Percentiles rank a stretch among this genome's conserved stretches.
phyloP scores from a whole-genome alignment of 306 rosid species.

The Glycyrrhiza uralensis region DNA sequence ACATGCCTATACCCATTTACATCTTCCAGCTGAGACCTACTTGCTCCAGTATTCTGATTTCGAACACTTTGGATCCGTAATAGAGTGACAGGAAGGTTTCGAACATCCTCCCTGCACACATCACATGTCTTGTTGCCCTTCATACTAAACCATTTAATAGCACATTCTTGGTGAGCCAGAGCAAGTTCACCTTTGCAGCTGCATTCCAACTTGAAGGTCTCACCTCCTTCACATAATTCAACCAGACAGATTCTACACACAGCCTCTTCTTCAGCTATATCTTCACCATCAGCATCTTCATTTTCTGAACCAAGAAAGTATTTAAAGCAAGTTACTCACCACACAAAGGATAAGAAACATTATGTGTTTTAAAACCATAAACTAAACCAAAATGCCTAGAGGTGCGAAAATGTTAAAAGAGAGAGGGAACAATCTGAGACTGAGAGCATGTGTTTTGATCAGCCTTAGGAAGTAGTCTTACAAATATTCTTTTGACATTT shows the following conservation, averaged over 20 bases:
- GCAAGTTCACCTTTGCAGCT: constrained; percentile 99
- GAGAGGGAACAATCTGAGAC: background rate
- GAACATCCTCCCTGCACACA: constrained; percentile 88
- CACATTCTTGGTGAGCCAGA: constrained; percentile 96
- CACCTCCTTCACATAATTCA: constrained; percentile 96
- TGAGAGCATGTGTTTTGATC: background rate
- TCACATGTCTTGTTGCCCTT: constrained; percentile 95
- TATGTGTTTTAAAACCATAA: background rate
- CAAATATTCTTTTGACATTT: background rate
- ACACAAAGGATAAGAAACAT: background rate
- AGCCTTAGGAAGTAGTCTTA: background rate
- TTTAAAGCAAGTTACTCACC: constrained; percentile 4
- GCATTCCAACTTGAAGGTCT: constrained; percentile 95
- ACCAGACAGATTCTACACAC: constrained; percentile 90
- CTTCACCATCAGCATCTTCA: constrained; percentile 66
- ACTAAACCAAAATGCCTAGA: background rate
- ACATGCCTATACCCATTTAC: constrained; percentile 67
- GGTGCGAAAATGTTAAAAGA: background rate
- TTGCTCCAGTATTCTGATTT: constrained; percentile 46
- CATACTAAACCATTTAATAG: constrained; percentile 91
- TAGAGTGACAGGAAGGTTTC: constrained; percentile 84
- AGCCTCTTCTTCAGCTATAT: constrained; percentile 94
- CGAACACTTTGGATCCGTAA: constrained; percentile 73
- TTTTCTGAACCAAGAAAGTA: constrained; percentile 50
- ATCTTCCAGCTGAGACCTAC: constrained; percentile 54